These are phyloP conservation scores for Adansonia grandidieri DNA, from an alignment of 441 rosid genomes.

Conservation along the genomic window DNA sequence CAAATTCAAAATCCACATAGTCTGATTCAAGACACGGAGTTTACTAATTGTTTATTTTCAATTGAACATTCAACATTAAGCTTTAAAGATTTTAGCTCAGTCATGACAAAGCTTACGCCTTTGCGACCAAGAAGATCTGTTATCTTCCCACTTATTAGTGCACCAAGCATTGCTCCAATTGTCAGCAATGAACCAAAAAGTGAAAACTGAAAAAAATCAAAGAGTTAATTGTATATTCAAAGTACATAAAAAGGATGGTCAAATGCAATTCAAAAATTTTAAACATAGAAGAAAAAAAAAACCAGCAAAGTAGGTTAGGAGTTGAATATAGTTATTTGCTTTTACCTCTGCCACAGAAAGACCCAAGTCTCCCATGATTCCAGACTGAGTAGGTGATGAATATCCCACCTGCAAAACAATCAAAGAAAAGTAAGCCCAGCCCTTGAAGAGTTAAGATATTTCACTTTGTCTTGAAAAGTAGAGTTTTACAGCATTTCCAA, in stretches of 20 bases:
- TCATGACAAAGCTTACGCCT: conserved; percentile 32
- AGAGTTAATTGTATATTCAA: too few relatives aligned
- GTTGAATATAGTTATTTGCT: background rate
- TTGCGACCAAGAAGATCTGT: conserved; percentile 42
- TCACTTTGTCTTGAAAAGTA: background rate
- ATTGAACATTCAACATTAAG: background rate
- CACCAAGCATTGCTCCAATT: conserved; percentile 45
- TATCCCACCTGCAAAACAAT: conserved; percentile 43
- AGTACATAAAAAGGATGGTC: too few relatives aligned
- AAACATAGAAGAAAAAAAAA: background rate
- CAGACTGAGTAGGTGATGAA: conserved; percentile 51
- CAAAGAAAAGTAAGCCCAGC: background rate
- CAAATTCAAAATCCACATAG: conserved; percentile 38
- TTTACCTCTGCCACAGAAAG: conserved; percentile 45
- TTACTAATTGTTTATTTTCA: background rate
- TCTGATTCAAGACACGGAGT: conserved; percentile 31
- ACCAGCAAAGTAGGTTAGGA: background rate
- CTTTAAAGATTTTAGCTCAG: background rate
- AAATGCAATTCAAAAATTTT: background rate
- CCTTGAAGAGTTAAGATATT: background rate
- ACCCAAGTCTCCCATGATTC: conserved; percentile 49
- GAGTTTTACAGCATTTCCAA: background rate
- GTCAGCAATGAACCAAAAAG: conserved; percentile 42
- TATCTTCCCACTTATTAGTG: conserved; percentile 37
- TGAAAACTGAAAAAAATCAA: conserved; percentile 37